A percentile compares a stretch with the other conserved stretches of the same genome.
Evolutionary conservation across 2,329 filamentous ascomycete species (phyloP).

Genomic region (Nannizzia gypsea): DNA sequence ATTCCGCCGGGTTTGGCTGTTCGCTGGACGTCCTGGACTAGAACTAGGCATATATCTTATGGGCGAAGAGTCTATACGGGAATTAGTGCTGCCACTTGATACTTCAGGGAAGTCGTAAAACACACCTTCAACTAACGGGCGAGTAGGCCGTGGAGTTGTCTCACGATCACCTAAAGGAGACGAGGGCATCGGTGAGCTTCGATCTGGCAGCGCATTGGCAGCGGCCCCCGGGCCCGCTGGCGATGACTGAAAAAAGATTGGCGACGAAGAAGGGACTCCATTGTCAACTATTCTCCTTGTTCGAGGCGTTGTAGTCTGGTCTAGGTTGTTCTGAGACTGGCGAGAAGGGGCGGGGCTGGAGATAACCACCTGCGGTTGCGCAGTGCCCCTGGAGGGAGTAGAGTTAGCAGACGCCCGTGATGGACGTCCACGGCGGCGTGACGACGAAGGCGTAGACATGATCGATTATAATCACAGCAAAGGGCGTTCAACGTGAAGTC

Average conservation of each 20-base stretch:
- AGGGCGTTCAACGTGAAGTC: neutral
- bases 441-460: constrained; percentile 36
- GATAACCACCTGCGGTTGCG: constrained; percentile 10
- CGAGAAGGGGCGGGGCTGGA: constrained; percentile 9
- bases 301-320: constrained; percentile 39
- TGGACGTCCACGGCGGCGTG: constrained; percentile 31
- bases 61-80: constrained; percentile 66
- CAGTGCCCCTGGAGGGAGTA: constrained; percentile 24
- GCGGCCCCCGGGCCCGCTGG: constrained; percentile 37
- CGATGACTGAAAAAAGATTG: constrained; percentile 62
- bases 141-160: constrained; percentile 32
- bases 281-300: constrained; percentile 31
- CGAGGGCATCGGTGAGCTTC: constrained; percentile 39
- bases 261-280: constrained; percentile 56
- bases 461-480: constrained; percentile 11
- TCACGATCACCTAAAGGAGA: constrained; percentile 32
- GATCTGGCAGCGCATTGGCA: constrained; percentile 26
- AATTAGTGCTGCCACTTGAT: constrained; percentile 14
- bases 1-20: constrained; percentile 48
- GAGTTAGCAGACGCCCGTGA: constrained; percentile 30
- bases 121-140: constrained; percentile 30
- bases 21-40: constrained; percentile 56
- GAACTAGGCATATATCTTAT: constrained; percentile 86
- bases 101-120: neutral
- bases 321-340: constrained; percentile 17